Conservation (phyloP, 805 yeast species). For the Candida ipomoeae region DNA sequence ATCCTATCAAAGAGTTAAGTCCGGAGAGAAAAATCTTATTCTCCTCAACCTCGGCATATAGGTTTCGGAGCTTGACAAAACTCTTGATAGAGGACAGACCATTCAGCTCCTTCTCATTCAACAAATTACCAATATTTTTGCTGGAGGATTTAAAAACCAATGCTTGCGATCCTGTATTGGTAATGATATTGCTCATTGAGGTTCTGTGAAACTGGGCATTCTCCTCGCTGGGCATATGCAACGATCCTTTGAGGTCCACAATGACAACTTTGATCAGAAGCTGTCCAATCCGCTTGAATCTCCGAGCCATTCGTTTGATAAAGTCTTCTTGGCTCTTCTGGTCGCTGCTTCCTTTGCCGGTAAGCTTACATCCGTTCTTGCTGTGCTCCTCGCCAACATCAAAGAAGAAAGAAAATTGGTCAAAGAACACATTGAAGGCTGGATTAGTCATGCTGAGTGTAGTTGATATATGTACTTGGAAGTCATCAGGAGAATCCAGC, state of each 20-base stretch:
- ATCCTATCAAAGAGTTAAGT: slow-evolving; percentile 23
- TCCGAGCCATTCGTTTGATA: not conserved
- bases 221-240: slow-evolving; percentile 28
- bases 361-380: not conserved
- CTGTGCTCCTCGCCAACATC: slow-evolving; percentile 2
- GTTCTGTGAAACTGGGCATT: slow-evolving; percentile 16
- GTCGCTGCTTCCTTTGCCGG: not conserved
- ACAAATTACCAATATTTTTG: slow-evolving; percentile 17
- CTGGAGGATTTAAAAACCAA: slow-evolving; percentile 28
- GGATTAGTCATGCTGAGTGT: slow-evolving; percentile 32
- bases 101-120: slow-evolving; percentile 3
- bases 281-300: not conserved
- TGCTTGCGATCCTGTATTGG: slow-evolving; percentile 21
- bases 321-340: not conserved
- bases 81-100: slow-evolving; percentile 17
- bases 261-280: slow-evolving; percentile 23
- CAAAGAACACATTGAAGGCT: slow-evolving; percentile 33
- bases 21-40: slow-evolving; percentile 27
- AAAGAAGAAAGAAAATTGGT: slow-evolving; percentile 27
- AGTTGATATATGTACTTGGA: slow-evolving; percentile 16
- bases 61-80: slow-evolving; percentile 28
- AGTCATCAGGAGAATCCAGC: slow-evolving; percentile 5
- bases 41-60: slow-evolving; percentile 29
- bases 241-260: slow-evolving; percentile 26
- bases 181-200: slow-evolving; percentile 25